phyloP scores from a whole-genome alignment of 495 filamentous ascomycete genomes.

The Corynascus novoguineensis region DNA sequence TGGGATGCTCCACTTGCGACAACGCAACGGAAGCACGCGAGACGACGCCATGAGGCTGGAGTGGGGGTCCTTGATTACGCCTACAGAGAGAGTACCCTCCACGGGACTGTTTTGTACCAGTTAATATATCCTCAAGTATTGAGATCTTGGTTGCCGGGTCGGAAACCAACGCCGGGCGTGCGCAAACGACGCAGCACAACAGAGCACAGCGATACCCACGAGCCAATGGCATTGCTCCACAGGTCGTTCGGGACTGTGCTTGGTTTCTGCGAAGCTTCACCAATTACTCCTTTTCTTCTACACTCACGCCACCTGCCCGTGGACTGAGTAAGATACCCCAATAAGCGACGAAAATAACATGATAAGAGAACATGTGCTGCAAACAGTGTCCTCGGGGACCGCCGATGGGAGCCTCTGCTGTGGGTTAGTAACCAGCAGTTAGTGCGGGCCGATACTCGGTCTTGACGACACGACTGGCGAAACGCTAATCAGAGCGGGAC shows the following conservation, averaged over 20 bases:
- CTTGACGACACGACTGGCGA: too few relatives aligned
- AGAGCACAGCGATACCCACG: neutral
- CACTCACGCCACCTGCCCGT: neutral
- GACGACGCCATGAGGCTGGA: conserved; percentile 13
- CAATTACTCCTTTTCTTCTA: neutral
- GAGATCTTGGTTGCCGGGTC: conserved; percentile 27
- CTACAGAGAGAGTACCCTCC: neutral
- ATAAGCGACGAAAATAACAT: neutral
- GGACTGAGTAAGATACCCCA: too few relatives aligned
- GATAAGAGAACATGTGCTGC: too few relatives aligned
- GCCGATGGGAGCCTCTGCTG: too few relatives aligned
- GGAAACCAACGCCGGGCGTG: conserved; percentile 7
- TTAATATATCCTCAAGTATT: conserved; percentile 16
- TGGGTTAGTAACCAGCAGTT: too few relatives aligned
- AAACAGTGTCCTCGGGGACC: too few relatives aligned
- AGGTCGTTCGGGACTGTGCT: neutral
- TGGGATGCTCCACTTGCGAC: conserved; percentile 5
- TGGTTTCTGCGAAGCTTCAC: neutral
- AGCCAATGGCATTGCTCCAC: neutral
- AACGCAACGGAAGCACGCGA: conserved; percentile 10
- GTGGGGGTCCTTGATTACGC: conserved; percentile 14
- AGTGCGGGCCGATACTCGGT: too few relatives aligned
- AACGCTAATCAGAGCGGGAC: too few relatives aligned
- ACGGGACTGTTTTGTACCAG: neutral
- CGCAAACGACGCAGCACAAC: neutral